Conservation (phyloP, 1,139 yeast species). For the Waltiozyma sp. region DNA sequence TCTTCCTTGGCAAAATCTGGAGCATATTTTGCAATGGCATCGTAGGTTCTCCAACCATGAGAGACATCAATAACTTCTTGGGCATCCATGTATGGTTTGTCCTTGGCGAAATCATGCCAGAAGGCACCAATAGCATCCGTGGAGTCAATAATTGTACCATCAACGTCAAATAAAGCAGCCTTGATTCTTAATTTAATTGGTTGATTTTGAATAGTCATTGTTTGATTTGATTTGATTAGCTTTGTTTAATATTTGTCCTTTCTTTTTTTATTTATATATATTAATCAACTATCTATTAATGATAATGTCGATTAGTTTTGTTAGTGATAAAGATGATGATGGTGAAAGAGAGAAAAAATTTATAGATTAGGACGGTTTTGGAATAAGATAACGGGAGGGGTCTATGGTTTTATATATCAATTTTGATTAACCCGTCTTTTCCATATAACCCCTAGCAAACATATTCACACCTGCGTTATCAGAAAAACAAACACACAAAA, state of each 20-base stretch:
- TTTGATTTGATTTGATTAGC: background rate
- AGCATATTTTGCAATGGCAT: conserved; percentile 61
- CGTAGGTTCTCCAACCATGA: conserved; percentile 77
- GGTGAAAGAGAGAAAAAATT: too few species aligned
- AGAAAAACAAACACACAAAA: too few species aligned
- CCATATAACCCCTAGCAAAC: too few species aligned
- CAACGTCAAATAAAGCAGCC: conserved; percentile 61
- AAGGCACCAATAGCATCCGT: conserved; percentile 71
- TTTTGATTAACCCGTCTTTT: too few species aligned
- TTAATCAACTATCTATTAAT: background rate
- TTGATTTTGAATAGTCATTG: conserved; percentile 1
- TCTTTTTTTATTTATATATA: too few species aligned
- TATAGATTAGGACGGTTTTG: too few species aligned
- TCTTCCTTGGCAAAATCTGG: conserved; percentile 60
- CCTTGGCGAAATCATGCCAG: conserved; percentile 65
- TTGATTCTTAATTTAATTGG: conserved; percentile 11
- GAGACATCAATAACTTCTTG: conserved; percentile 61
- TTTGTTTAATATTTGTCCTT: background rate
- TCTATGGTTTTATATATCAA: too few species aligned
- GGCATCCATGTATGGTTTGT: conserved; percentile 62
- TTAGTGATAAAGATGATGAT: too few species aligned
- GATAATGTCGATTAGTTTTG: too few species aligned
- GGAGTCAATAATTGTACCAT: conserved; percentile 74
- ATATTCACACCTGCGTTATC: too few species aligned
- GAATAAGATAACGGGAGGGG: too few species aligned